Percentiles rank a stretch among this genome's conserved stretches.
Conservation (phyloP, 2,329 filamentous ascomycete genomes). For the Aspergillus fumigatiaffinis region DNA sequence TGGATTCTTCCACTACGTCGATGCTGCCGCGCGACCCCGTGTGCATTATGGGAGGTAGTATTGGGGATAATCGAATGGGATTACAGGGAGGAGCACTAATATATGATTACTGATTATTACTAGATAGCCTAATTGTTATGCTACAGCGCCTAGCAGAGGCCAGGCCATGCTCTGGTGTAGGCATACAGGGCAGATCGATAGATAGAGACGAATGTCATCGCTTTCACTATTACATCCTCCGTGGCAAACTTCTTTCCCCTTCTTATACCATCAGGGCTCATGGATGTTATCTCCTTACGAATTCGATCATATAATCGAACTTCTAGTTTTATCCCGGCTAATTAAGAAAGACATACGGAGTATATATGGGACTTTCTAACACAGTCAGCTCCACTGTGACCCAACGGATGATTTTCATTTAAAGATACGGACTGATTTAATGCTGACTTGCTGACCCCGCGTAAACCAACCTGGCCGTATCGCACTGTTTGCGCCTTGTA, state of each 20-base stretch:
- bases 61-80: not conserved
- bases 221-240: not conserved
- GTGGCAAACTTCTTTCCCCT: not conserved
- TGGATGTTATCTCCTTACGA: not conserved
- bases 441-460: conserved; percentile 9
- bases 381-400: conserved; percentile 11
- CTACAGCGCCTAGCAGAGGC: not conserved
- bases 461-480: conserved; percentile 5
- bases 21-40: conserved; percentile 9
- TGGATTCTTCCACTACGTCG: conserved; percentile 11
- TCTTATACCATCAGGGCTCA: not conserved
- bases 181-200: not conserved
- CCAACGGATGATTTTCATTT: conserved; percentile 11
- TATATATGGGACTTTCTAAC: conserved; percentile 12
- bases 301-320: not conserved
- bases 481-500: conserved; percentile 4
- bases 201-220: not conserved
- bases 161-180: not conserved
- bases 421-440: conserved; percentile 5
- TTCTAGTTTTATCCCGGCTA: conserved; percentile 16
- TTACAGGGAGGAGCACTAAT: not conserved
- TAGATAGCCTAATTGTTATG: not conserved
- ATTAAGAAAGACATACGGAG: not conserved
- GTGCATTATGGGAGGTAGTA: not conserved
- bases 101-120: not conserved